Base-by-base conservation (phyloP, 345 rosid genomes). In the Gossypium raimondii region DNA sequence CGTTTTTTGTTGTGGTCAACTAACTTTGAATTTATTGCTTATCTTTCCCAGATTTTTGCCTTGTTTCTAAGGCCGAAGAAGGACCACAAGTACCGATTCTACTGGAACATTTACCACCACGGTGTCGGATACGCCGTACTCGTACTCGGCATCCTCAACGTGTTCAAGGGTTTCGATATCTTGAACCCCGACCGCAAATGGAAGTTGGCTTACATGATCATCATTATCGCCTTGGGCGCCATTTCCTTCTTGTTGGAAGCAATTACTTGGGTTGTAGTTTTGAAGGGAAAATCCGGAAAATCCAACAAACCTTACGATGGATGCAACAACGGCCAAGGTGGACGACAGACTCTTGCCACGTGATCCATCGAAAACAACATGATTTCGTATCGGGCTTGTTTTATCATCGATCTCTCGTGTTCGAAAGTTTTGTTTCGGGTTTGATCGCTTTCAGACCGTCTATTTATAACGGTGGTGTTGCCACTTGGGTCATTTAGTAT, bases 41-140 rank as follows among this genome's bases (percentile, higher is more conserved):
- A 18, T 74, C 38, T 63, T 25, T 77, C 13, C 7, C 78, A 90
- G 97, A 79, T 92, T 11, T 91, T 91, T 71, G 98, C 97, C 0
- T 65, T 93, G 88, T 74, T 91, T 70, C 72, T 91, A 70, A 83
- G 98, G 65, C 98, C 98, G 0, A 85, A 86, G 75, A 93, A 93
- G 85, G 97, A 93, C 75, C 92, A 91, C 90, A 93, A 93, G 77
- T 88, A 69, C 73, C 67, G 93, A 69, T 59, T 84, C 48, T 90
- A 84, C 80, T 93, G 98, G 98, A 93, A 91, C 67, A 75, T 93
- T 59, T 91, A 93, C 77, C 98, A 93, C 77, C 97, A 91, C n/a
- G 56, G 89, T 12, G 63, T 91, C 2, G 98, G 98, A 34, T 91
- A 88, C 68, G 38, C 85, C 16, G 85, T 93, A 24, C 60, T 91